These are phyloP conservation scores for Nematodospora anomalae DNA, from an alignment of 1,139 yeast genomes.

Conservation along the genomic window DNA sequence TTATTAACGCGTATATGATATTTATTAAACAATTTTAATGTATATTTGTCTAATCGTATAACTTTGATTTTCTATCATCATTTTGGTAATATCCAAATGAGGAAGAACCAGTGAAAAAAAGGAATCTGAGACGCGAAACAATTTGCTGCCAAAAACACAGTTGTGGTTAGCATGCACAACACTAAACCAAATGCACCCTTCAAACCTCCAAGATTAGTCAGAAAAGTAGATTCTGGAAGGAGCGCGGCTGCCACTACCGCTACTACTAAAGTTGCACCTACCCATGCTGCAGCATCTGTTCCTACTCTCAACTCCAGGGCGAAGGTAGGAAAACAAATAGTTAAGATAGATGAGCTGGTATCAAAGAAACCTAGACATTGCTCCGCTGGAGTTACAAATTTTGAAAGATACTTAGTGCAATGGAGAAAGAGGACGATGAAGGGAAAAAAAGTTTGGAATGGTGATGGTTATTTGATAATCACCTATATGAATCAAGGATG, in stretches of 20 bases:
- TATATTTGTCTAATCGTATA: too few species aligned
- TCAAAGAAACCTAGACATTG: slow-evolving; percentile 5
- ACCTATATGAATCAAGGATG: slow-evolving; percentile 8
- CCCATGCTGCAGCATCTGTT: background rate
- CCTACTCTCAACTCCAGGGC: slow-evolving; percentile 1
- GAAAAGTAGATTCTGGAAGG: slow-evolving; percentile 1
- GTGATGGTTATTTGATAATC: slow-evolving; percentile 65
- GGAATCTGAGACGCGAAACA: too few species aligned
- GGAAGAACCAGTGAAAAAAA: too few species aligned
- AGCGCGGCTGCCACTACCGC: background rate
- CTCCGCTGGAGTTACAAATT: slow-evolving; percentile 1
- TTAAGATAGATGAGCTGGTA: background rate
- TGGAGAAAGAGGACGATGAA: slow-evolving; percentile 73
- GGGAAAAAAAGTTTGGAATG: slow-evolving; percentile 94
- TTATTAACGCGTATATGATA: background rate
- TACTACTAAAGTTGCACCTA: background rate
- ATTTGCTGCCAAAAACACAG: background rate
- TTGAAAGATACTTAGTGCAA: slow-evolving; percentile 40
- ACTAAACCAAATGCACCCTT: slow-evolving; percentile 33
- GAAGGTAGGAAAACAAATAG: background rate
- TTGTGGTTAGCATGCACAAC: background rate
- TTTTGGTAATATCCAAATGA: too few species aligned
- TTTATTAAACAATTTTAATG: too few species aligned
- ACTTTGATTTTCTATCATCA: too few species aligned
- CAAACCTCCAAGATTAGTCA: slow-evolving; percentile 33